A percentile compares a stretch with the other conserved stretches of the same genome.
Evolutionary conservation across 2,329 filamentous ascomycete genomes (phyloP).

Genomic region (Microthyrium microscopicum): DNA sequence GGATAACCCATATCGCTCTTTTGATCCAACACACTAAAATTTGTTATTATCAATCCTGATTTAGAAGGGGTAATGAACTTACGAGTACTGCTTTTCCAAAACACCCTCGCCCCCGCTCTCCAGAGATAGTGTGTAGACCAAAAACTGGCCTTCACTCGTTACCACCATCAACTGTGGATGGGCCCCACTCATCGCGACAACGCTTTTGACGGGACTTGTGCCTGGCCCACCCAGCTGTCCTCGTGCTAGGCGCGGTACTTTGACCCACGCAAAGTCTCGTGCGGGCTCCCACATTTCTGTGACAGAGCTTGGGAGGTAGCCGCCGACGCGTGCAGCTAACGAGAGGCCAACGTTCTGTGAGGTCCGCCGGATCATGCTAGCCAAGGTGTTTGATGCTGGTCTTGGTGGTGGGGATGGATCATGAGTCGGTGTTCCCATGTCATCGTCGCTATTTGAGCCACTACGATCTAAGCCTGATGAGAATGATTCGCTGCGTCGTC

Average conservation of each 20-base stretch:
- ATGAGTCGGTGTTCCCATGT: neutral
- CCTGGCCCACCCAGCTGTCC: slow-evolving; percentile 19
- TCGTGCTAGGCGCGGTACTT: slow-evolving; percentile 50
- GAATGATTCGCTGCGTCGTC: neutral
- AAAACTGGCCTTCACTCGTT: slow-evolving; percentile 88
- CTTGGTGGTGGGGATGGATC: neutral
- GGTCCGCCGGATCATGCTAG: slow-evolving; percentile 81
- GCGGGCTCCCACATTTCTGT: slow-evolving; percentile 96
- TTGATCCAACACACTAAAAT: too few relatives aligned
- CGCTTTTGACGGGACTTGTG: slow-evolving; percentile 51
- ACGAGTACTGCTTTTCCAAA: slow-evolving; percentile 76
- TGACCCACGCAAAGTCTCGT: slow-evolving; percentile 92
- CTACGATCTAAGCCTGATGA: neutral
- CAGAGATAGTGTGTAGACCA: slow-evolving; percentile 88
- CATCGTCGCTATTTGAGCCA: neutral
- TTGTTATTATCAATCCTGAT: too few relatives aligned
- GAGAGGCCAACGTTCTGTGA: slow-evolving; percentile 85
- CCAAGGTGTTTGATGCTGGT: slow-evolving; percentile 40
- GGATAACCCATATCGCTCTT: too few relatives aligned
- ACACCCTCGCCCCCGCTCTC: slow-evolving; percentile 87
- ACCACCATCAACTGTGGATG: slow-evolving; percentile 96
- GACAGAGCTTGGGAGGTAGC: slow-evolving; percentile 82
- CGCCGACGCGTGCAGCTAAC: slow-evolving; percentile 75
- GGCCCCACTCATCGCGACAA: slow-evolving; percentile 94
- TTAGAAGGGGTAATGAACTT: too few relatives aligned